Conservation (phyloP, 164 flowering plant species). For the Saururus chinensis region DNA sequence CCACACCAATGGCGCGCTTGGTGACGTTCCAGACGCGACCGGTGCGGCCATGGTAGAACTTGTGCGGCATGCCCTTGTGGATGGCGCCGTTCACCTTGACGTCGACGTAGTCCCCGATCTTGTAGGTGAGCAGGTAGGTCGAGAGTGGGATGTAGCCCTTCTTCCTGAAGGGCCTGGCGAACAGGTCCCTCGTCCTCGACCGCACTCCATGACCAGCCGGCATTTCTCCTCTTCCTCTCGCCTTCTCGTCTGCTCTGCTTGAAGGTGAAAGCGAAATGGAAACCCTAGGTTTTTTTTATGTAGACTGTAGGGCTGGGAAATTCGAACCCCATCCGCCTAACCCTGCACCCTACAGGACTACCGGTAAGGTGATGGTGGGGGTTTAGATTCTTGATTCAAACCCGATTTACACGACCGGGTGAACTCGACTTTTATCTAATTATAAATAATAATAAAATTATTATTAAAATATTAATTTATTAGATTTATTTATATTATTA, state of each 20-base stretch:
- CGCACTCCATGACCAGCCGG: conserved; percentile 29
- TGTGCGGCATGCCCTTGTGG: conserved; percentile 38
- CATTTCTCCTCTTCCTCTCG: conserved; percentile 9
- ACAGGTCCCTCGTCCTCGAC: conserved; percentile 22
- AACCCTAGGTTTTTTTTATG: no score
- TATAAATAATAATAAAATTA: no score
- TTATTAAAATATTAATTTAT: no score
- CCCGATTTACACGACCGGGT: no score
- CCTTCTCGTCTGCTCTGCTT: not conserved
- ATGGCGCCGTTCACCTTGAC: conserved; percentile 30
- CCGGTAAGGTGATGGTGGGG: no score
- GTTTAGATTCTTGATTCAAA: no score
- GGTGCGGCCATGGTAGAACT: conserved; percentile 34
- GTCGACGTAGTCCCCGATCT: conserved; percentile 25
- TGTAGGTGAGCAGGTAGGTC: conserved; percentile 23
- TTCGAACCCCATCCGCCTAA: no score
- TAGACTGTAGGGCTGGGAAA: no score
- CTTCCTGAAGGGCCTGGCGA: conserved; percentile 25
- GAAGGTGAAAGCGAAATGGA: no score
- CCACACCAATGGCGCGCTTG: conserved; percentile 26
- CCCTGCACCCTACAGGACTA: no score
- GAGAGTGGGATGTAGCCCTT: conserved; percentile 25
- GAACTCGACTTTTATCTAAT: no score
- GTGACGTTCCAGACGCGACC: conserved; percentile 30
- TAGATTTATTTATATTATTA: no score